phyloP scores from a whole-genome alignment of 768 basidiomycete genomes.

The Lentinula lateritia region DNA sequence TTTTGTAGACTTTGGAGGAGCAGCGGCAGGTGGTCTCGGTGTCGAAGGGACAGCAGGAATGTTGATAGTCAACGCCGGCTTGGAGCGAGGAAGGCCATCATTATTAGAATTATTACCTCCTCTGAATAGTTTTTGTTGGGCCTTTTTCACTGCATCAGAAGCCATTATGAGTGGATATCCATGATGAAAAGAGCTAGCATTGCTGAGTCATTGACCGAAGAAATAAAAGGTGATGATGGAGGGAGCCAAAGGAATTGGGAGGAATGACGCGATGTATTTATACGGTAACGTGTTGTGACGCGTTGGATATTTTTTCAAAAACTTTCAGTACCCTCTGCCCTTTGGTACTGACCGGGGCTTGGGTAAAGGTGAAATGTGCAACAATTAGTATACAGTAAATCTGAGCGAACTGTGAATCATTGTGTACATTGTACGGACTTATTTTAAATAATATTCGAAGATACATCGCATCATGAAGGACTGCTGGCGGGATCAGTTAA shows the following conservation, averaged over 20 bases:
- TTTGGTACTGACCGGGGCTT: background rate
- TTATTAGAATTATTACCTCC: conserved; percentile 28
- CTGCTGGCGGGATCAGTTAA: too few relatives aligned
- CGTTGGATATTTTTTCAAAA: background rate
- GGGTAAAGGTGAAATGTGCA: too few relatives aligned
- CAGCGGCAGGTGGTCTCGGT: conserved; percentile 29
- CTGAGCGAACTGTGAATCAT: too few relatives aligned
- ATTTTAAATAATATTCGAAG: too few relatives aligned
- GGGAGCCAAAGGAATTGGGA: background rate
- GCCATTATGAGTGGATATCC: background rate
- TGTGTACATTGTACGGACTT: too few relatives aligned
- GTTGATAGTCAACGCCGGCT: conserved; percentile 52
- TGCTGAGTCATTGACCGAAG: background rate
- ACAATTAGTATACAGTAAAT: too few relatives aligned
- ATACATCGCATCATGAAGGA: too few relatives aligned
- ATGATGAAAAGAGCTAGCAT: background rate
- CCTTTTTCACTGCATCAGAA: conserved; percentile 41
- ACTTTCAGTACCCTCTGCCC: background rate
- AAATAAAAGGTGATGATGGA: background rate
- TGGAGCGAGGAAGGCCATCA: conserved; percentile 13
- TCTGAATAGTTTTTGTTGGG: conserved; percentile 71
- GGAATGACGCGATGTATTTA: background rate
- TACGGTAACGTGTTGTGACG: background rate
- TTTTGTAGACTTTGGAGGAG: conserved; percentile 44
- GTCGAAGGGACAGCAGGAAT: conserved; percentile 53